A percentile compares a stretch with the other conserved stretches of the same genome.
These are phyloP conservation scores for Heterobasidion annosum DNA, from an alignment of 1,284 basidiomycete species.

Conservation along the genomic window DNA sequence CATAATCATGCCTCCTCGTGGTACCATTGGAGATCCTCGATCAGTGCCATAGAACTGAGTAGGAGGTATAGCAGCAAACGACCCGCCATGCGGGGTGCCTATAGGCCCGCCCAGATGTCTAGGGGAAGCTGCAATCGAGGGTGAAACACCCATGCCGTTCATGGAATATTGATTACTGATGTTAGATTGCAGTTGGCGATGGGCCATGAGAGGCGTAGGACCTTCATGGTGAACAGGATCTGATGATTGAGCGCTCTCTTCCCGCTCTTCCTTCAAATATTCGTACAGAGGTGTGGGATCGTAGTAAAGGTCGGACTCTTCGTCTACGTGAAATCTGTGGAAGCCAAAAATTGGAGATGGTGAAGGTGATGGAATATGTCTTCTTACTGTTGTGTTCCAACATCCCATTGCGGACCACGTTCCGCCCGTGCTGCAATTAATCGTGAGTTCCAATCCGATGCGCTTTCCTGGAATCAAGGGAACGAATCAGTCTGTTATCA, in stretches of 20 bases:
- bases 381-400: constrained; percentile 70
- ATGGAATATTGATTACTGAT: constrained; percentile 19
- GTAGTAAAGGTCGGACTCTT: constrained; percentile 57
- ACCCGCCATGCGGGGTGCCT: constrained; percentile 12
- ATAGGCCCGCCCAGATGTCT: constrained; percentile 21
- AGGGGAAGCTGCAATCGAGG: constrained; percentile 14
- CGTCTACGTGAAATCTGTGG: constrained; percentile 43
- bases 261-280: constrained; percentile 26
- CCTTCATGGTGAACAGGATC: constrained; percentile 10
- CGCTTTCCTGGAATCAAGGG: constrained; percentile 45
- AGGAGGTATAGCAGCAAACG: constrained; percentile 22
- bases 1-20: constrained; percentile 18
- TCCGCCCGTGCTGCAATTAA: constrained; percentile 69
- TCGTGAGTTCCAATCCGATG: constrained; percentile 78
- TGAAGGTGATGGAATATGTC: background rate
- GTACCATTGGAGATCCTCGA: constrained; percentile 15
- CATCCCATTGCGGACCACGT: constrained; percentile 78
- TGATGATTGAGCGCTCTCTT: constrained; percentile 12
- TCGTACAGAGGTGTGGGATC: constrained; percentile 42
- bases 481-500: too few species aligned
- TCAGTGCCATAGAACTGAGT: constrained; percentile 24
- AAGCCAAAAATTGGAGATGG: background rate
- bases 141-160: constrained; percentile 17
- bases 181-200: constrained; percentile 17
- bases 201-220: constrained; percentile 14